Conservation (phyloP, 1,139 yeast species). For the Yamadazyma triangularis region DNA sequence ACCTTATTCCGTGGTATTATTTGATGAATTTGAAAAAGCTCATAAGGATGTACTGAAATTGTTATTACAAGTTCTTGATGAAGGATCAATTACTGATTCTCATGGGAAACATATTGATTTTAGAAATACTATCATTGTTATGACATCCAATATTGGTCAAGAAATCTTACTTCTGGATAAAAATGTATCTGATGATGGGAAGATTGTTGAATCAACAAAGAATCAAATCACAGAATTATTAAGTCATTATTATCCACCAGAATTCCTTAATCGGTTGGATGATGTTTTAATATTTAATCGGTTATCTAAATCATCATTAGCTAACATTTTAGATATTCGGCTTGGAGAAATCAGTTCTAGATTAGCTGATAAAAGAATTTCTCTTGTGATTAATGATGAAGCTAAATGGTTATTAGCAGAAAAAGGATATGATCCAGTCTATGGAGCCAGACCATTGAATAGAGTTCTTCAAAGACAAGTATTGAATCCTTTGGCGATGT, state of each 20-base stretch:
- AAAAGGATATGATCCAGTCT: constrained; percentile 83
- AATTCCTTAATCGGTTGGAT: constrained; percentile 88
- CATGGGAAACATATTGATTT: constrained; percentile 94
- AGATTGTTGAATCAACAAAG: constrained; percentile 48
- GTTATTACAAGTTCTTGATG: constrained; percentile 87
- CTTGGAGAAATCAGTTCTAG: constrained; percentile 76
- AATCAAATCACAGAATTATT: constrained; percentile 59
- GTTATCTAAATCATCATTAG: constrained; percentile 66
- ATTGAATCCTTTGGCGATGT: constrained; percentile 81
- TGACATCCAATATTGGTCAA: constrained; percentile 97
- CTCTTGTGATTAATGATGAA: constrained; percentile 49
- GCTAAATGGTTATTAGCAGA: constrained; percentile 78
- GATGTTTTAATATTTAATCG: constrained; percentile 89
- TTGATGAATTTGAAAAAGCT: constrained; percentile 96
- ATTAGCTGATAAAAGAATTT: constrained; percentile 73
- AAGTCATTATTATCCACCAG: constrained; percentile 81
- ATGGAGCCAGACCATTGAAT: constrained; percentile 96
- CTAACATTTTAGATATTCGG: constrained; percentile 79
- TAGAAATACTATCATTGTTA: constrained; percentile 90
- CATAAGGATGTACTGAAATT: constrained; percentile 90
- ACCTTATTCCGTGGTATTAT: constrained; percentile 87
- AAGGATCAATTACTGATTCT: constrained; percentile 89
- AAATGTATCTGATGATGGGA: constrained; percentile 38
- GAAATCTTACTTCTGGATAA: constrained; percentile 70
- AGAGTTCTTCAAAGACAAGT: constrained; percentile 78